Conservation (phyloP, 2,329 filamentous ascomycete genomes). For the Diplodia corticola region DNA sequence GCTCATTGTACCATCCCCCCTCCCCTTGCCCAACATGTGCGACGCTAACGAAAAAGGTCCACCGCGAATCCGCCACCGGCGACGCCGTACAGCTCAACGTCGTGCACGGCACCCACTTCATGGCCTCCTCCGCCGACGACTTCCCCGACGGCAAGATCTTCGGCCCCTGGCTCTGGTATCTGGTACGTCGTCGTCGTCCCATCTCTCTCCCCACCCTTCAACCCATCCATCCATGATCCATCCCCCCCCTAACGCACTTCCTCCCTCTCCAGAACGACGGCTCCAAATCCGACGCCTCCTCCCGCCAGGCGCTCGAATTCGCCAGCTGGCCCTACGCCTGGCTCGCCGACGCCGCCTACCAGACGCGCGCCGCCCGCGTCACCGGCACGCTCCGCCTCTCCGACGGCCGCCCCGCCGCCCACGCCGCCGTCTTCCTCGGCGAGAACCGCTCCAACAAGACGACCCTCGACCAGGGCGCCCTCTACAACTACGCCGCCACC, state of each 20-base stretch:
- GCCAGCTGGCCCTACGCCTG: conserved; percentile 52
- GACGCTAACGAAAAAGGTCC: conserved; percentile 33
- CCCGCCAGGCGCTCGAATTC: conserved; percentile 45
- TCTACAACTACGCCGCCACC: conserved; percentile 53
- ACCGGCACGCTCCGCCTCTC: conserved; percentile 48
- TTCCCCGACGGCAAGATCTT: conserved; percentile 43
- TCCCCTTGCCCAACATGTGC: no score
- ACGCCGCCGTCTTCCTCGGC: conserved; percentile 53
- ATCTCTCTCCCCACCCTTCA: background rate
- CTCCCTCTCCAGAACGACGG: conserved; percentile 47
- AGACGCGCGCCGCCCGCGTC: conserved; percentile 48
- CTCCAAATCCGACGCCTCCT: conserved; percentile 45
- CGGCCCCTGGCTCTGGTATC: conserved; percentile 44
- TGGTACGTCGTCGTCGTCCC: conserved; percentile 24
- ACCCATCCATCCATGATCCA: no score
- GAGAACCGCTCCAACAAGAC: conserved; percentile 49
- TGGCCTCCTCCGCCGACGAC: conserved; percentile 39
- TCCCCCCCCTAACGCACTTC: background rate
- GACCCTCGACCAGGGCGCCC: conserved; percentile 50
- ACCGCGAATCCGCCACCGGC: conserved; percentile 52
- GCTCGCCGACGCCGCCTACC: conserved; percentile 50
- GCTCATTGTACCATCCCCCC: conserved; percentile 35
- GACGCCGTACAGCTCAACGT: conserved; percentile 57
- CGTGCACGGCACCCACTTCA: conserved; percentile 55
- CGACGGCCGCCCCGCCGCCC: conserved; percentile 50